A percentile compares a stretch with the other conserved stretches of the same genome.
Evolutionary conservation across 83 land plant species (phyloP).

Genomic region (Larix sibirica): DNA sequence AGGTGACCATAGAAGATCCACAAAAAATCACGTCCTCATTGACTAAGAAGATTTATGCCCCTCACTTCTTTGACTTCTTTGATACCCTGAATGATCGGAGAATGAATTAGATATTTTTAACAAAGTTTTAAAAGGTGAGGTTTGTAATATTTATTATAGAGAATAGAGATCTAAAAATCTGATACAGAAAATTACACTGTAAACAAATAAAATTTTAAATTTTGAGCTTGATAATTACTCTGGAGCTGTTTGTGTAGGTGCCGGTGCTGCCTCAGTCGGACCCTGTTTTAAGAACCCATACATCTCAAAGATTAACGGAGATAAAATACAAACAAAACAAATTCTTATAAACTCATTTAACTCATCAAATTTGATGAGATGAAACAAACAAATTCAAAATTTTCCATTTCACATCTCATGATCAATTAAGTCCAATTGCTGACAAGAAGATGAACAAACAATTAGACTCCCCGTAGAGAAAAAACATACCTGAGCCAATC

Average conservation of each 20-base stretch:
- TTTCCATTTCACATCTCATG: no score
- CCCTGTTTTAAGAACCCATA: not conserved
- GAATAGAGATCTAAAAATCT: not conserved
- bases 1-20: no score
- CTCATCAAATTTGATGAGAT: no score
- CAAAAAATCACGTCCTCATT: no score
- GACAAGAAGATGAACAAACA: no score
- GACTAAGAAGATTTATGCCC: not conserved
- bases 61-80: constrained; percentile 7
- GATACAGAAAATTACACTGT: no score
- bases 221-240: not conserved
- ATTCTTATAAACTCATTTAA: no score
- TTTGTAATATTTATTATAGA: not conserved
- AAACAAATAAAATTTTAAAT: not conserved
- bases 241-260: not conserved
- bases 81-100: not conserved
- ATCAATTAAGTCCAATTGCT: no score
- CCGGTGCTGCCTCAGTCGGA: not conserved
- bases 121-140: not conserved
- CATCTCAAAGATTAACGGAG: no score
- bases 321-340: no score
- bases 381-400: no score
- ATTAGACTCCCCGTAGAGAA: no score
- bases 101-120: not conserved
- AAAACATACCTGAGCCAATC: constrained; percentile 31